A percentile compares a stretch with the other conserved stretches of the same genome.
Conservation (phyloP, 805 yeast species). For the Candida taoyuanica region DNA sequence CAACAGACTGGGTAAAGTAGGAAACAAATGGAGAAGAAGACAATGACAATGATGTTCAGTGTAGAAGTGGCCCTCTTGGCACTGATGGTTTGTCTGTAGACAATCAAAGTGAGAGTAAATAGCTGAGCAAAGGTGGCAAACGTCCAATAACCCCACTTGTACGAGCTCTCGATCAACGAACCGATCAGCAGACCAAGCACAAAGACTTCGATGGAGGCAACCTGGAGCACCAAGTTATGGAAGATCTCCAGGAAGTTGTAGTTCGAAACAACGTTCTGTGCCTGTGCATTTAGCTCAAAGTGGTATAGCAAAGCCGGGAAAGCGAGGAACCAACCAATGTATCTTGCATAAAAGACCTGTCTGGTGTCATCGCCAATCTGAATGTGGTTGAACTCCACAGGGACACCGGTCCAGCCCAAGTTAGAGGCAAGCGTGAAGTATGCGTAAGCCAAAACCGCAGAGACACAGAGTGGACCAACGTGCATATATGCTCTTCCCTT, state of each 20-base stretch:
- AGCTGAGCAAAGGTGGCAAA: slow-evolving; percentile 45
- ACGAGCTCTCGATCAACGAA: slow-evolving; percentile 46
- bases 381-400: slow-evolving; percentile 46
- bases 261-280: slow-evolving; percentile 15
- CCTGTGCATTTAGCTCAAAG: slow-evolving; percentile 26
- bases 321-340: slow-evolving; percentile 53
- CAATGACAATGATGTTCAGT: slow-evolving; percentile 10
- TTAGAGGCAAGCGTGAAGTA: slow-evolving; percentile 56
- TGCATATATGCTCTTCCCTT: slow-evolving; percentile 29
- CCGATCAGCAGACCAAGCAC: slow-evolving; percentile 56
- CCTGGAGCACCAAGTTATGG: slow-evolving; percentile 34
- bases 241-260: slow-evolving; percentile 19
- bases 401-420: slow-evolving; percentile 48
- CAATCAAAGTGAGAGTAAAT: slow-evolving; percentile 30
- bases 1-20: slow-evolving; percentile 43
- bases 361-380: slow-evolving; percentile 33
- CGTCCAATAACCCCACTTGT: slow-evolving; percentile 68
- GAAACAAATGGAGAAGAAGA: slow-evolving; percentile 33
- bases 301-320: slow-evolving; percentile 41
- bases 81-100: slow-evolving; percentile 27
- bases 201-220: slow-evolving; percentile 42
- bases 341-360: slow-evolving; percentile 54
- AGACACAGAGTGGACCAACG: slow-evolving; percentile 39
- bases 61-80: slow-evolving; percentile 8
- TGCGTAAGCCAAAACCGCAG: slow-evolving; percentile 40